These are phyloP conservation scores for Candida tibetensis DNA, from an alignment of 805 yeast genomes.

Conservation along the genomic window DNA sequence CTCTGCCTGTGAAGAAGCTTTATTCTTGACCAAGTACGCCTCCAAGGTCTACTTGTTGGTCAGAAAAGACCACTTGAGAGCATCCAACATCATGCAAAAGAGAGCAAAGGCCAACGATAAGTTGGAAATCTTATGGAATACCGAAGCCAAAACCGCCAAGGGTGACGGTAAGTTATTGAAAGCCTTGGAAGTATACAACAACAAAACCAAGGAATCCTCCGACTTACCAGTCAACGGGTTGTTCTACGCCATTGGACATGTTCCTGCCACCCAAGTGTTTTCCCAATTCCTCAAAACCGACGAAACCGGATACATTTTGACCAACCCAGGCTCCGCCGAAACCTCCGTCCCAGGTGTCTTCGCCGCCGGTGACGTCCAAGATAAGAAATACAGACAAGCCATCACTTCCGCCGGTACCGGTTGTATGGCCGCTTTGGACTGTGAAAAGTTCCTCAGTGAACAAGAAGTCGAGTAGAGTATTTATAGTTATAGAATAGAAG, in stretches of 20 bases:
- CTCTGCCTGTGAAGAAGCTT: constrained; percentile 98
- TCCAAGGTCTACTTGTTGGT: constrained; percentile 92
- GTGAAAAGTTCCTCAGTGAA: constrained; percentile 79
- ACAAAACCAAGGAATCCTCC: constrained; percentile 61
- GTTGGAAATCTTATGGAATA: constrained; percentile 86
- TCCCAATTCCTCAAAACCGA: constrained; percentile 77
- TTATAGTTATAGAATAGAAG: not conserved
- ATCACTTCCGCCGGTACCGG: constrained; percentile 99
- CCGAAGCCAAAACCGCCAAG: constrained; percentile 81
- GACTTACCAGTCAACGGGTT: constrained; percentile 84
- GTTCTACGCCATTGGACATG: constrained; percentile 97
- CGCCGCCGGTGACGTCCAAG: constrained; percentile 99
- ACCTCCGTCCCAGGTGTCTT: constrained; percentile 89
- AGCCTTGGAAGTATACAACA: constrained; percentile 63
- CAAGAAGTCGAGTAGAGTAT: constrained; percentile 15
- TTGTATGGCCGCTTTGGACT: constrained; percentile 98
- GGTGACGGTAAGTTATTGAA: constrained; percentile 88
- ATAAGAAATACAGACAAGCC: constrained; percentile 95
- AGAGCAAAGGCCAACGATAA: constrained; percentile 82
- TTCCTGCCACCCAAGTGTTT: constrained; percentile 87
- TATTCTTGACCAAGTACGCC: constrained; percentile 94
- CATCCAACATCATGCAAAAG: constrained; percentile 95
- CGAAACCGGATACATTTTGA: constrained; percentile 82
- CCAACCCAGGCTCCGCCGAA: constrained; percentile 83
- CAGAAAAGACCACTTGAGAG: constrained; percentile 92